phyloP scores from a whole-genome alignment of 129 eudicot genomes.

The Deinandra increscens region DNA sequence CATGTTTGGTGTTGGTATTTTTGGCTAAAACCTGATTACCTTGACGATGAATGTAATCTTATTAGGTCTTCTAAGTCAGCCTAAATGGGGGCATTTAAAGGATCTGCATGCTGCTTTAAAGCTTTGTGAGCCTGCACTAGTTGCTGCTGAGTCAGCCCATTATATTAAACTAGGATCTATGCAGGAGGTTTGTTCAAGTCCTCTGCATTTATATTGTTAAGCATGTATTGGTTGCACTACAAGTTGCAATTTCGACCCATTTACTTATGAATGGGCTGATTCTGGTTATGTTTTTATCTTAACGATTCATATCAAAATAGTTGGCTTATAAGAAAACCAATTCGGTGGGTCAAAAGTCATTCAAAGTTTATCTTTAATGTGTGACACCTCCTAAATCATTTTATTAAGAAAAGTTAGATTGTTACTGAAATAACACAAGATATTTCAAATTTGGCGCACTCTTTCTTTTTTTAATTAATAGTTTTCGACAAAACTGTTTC shows the following conservation, averaged over 20 bases:
- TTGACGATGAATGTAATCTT: not conserved
- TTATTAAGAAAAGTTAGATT: not conserved
- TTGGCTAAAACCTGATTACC: constrained; percentile 4
- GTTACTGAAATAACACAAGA: not conserved
- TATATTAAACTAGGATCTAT: constrained; percentile 75
- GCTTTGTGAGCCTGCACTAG: constrained; percentile 96
- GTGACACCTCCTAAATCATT: not conserved
- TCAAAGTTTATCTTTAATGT: not conserved
- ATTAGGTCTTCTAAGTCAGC: constrained; percentile 81
- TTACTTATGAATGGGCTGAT: not conserved
- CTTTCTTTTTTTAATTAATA: not conserved
- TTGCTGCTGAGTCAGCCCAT: constrained; percentile 83
- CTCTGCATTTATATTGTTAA: constrained; percentile 12
- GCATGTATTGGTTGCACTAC: constrained; percentile 4
- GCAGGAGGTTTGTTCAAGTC: constrained; percentile 70
- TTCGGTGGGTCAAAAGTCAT: not conserved
- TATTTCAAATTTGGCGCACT: not conserved
- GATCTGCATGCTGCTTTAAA: constrained; percentile 93
- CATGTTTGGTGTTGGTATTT: not conserved
- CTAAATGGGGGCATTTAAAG: constrained; percentile 95
- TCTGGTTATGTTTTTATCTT: not conserved
- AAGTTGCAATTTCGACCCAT: constrained; percentile 1
- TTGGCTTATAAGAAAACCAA: not conserved
- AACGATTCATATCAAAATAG: not conserved
- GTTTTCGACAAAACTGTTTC: not conserved